Evolutionary conservation across 1,284 basidiomycete species (phyloP).

Genomic region (Cryptococcus sp.): DNA sequence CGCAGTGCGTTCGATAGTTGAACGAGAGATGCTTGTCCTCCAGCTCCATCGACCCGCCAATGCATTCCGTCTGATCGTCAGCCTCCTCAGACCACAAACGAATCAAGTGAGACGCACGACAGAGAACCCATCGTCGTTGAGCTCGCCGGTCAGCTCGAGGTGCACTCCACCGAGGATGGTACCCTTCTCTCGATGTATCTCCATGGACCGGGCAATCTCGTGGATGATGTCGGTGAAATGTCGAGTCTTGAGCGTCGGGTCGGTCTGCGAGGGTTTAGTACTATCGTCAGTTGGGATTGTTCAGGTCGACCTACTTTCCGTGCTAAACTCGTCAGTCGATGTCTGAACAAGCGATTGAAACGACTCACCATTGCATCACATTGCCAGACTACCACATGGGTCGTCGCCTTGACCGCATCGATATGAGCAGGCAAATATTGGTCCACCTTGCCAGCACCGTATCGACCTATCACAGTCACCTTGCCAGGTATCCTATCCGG

Average conservation of each 20-base stretch:
- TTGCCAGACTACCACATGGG: conserved; percentile 85
- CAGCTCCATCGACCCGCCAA: conserved; percentile 55
- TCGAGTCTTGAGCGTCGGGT: conserved; percentile 67
- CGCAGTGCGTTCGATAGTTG: conserved; percentile 51
- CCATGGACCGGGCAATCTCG: conserved; percentile 75
- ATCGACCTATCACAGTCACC: conserved; percentile 87
- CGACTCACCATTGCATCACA: conserved; percentile 80
- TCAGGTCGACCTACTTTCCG: conserved; percentile 25
- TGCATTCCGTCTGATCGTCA: conserved; percentile 50
- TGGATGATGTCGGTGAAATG: conserved; percentile 85
- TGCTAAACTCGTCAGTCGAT: conserved; percentile 15
- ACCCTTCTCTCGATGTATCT: conserved; percentile 65
- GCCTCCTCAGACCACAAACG: too few relatives aligned
- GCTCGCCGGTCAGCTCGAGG: conserved; percentile 92
- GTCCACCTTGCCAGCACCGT: conserved; percentile 81
- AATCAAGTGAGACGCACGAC: conserved; percentile 54
- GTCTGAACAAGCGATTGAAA: too few relatives aligned
- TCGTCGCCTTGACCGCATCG: conserved; percentile 68
- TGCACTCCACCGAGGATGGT: conserved; percentile 90
- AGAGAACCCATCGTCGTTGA: conserved; percentile 85
- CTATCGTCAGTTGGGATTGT: conserved; percentile 49
- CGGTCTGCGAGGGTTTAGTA: conserved; percentile 68
- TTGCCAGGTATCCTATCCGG: conserved; percentile 74
- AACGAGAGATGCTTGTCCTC: conserved; percentile 52
- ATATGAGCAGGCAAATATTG: conserved; percentile 75